phyloP scores from a whole-genome alignment of 228 moss, liverwort and hornwort species.

The Sphagnum magellanicum region DNA sequence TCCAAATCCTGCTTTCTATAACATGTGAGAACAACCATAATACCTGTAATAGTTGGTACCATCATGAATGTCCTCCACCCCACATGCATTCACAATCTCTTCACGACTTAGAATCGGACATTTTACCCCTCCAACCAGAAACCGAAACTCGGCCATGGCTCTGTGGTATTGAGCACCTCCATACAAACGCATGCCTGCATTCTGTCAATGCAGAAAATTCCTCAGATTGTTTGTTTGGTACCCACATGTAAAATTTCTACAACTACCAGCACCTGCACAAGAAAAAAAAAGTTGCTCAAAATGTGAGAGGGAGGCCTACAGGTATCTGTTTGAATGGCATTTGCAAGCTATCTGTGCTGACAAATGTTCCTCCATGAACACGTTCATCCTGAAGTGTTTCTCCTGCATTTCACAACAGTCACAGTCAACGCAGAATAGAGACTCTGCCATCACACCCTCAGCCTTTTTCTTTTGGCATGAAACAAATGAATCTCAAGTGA shows the following conservation, averaged over 20 bases:
- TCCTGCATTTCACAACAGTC: slow-evolving; percentile 30
- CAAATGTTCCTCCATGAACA: slow-evolving; percentile 91
- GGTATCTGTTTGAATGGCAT: slow-evolving; percentile 90
- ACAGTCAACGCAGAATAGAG: neutral
- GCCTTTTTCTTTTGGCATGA: no score
- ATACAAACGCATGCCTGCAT: slow-evolving; percentile 93
- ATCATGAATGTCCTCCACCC: slow-evolving; percentile 97
- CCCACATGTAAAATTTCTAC: neutral
- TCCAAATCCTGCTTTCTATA: no score
- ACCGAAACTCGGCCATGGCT: slow-evolving; percentile 99
- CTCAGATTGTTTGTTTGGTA: neutral
- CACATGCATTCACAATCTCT: slow-evolving; percentile 99
- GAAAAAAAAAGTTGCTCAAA: neutral
- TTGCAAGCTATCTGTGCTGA: slow-evolving; percentile 87
- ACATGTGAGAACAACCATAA: neutral
- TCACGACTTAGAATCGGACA: slow-evolving; percentile 88
- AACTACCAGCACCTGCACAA: neutral
- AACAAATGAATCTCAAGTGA: no score
- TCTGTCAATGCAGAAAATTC: slow-evolving; percentile 25
- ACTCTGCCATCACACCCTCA: no score
- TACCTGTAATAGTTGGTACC: slow-evolving; percentile 99
- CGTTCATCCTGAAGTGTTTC: slow-evolving; percentile 96
- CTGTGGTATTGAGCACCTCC: slow-evolving; percentile 99
- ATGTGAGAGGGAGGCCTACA: slow-evolving; percentile 4
- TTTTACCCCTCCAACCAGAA: slow-evolving; percentile 87